A percentile compares a stretch with the other conserved stretches of the same genome.
These are phyloP conservation scores for Peronospora destructor DNA, from an alignment of 352 stramenopile species.

Conservation along the genomic window DNA sequence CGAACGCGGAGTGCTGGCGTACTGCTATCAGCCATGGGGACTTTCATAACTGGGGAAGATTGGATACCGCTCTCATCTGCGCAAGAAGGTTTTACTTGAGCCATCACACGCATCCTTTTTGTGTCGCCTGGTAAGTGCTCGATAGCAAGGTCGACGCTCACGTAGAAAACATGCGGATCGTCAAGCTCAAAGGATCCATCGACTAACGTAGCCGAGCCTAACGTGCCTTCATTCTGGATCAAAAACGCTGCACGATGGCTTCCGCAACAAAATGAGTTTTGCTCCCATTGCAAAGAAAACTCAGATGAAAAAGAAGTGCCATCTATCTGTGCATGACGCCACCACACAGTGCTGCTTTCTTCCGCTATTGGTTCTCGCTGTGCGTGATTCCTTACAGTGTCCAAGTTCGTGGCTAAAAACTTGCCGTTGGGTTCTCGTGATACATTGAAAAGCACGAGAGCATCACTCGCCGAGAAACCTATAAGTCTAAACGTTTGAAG, in stretches of 20 bases:
- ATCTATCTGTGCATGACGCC: slow-evolving; percentile 41
- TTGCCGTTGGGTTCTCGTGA: slow-evolving; percentile 25
- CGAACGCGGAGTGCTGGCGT: slow-evolving; percentile 27
- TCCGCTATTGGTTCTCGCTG: slow-evolving; percentile 5
- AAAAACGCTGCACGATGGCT: slow-evolving; percentile 29
- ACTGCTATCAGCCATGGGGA: slow-evolving; percentile 14
- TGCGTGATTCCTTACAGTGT: background rate
- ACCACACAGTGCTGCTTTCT: slow-evolving; percentile 39
- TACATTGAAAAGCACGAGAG: slow-evolving; percentile 23
- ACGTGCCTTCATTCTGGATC: slow-evolving; percentile 31
- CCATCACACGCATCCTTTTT: slow-evolving; percentile 28
- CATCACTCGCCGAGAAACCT: slow-evolving; percentile 34
- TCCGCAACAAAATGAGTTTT: slow-evolving; percentile 12
- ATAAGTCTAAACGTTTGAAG: slow-evolving; percentile 53
- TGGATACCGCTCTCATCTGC: slow-evolving; percentile 27
- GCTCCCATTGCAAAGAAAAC: slow-evolving; percentile 32
- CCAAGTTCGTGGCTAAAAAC: slow-evolving; percentile 19
- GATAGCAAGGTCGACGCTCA: slow-evolving; percentile 26
- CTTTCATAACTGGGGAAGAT: slow-evolving; percentile 24
- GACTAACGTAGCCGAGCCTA: slow-evolving; percentile 21
- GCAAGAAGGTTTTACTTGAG: slow-evolving; percentile 29
- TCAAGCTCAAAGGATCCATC: slow-evolving; percentile 37
- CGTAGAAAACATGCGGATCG: slow-evolving; percentile 21
- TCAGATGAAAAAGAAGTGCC: slow-evolving; percentile 34
- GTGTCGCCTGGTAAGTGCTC: slow-evolving; percentile 20